Base-by-base conservation (phyloP, 2,329 filamentous ascomycete species). In the Alternaria burnsii region DNA sequence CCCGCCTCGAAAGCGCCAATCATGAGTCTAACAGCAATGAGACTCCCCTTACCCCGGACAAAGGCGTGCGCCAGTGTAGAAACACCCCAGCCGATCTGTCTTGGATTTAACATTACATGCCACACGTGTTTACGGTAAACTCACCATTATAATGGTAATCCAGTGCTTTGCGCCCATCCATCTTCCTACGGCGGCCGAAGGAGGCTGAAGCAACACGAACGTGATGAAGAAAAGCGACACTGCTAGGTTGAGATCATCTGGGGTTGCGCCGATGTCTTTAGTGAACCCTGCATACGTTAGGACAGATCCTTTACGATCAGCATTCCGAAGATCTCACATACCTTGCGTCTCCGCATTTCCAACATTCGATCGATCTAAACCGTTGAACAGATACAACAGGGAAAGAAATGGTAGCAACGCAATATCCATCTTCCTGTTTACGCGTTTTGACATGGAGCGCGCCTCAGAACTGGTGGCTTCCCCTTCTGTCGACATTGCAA, bases 1-100 rank as follows among this genome's bases (percentile, higher is more conserved):
- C 83, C 85, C 0, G 84, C 84, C 71, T 88, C 86, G 34, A 73
- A 77, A 8, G 76, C 70, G 34, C 84, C 78, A 8, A 86, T 65
- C 58, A 71, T 57, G 0, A 74, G 51, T 22, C 70, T 58, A 22
- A 71, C 44, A 28, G 66, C 59, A 22, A 73, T 65, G n/a, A 74
- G 62, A 14, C 67, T 61, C 5, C 42, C 36, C 11, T 59, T 58
- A 3, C 61, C 68, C 38, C 55, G 66, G 32, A 73, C 66, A 46
- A 68, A 70, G 3, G 69, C 66, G 42, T 75, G 69, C 16, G 63
- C 62, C 36, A 73, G 18, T 32, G 71, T 74, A 40, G 67, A 62
- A 11, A 63, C 41, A 12, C 70, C 71, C 71, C 71, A 72, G 8
- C 67, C 67, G n/a, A 72, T 32, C 66, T 71, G 18, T 58, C 44